Evolutionary conservation across 2,329 filamentous ascomycete genomes (phyloP).

Genomic region (Magnaporthiopsis rhizophila): DNA sequence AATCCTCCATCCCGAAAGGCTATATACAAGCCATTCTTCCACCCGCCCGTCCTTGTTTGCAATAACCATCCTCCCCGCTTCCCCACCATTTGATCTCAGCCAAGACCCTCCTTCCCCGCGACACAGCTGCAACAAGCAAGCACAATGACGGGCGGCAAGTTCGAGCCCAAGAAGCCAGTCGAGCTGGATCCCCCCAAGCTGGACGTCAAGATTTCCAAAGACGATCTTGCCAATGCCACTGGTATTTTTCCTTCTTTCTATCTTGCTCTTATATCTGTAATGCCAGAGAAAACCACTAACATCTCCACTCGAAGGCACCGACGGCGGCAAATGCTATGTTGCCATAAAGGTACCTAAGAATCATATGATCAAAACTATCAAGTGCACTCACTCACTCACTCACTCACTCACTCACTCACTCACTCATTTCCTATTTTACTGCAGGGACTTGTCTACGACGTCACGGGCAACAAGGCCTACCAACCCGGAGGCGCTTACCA

Average conservation of each 20-base stretch:
- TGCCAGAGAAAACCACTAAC: neutral
- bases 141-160: slow-evolving; percentile 51
- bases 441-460: slow-evolving; percentile 89
- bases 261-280: neutral
- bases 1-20: too few relatives aligned
- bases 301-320: slow-evolving; percentile 40
- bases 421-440: neutral
- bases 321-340: slow-evolving; percentile 59
- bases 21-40: neutral
- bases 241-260: slow-evolving; percentile 47
- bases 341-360: slow-evolving; percentile 49
- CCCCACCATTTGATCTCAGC: neutral
- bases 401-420: too few relatives aligned
- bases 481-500: slow-evolving; percentile 75
- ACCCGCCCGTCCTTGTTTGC: neutral
- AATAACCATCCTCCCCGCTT: neutral
- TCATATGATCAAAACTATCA: too few relatives aligned
- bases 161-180: slow-evolving; percentile 71
- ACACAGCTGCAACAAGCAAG: neutral
- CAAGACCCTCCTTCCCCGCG: neutral
- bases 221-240: slow-evolving; percentile 73
- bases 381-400: too few relatives aligned
- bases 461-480: slow-evolving; percentile 83
- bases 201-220: slow-evolving; percentile 71
- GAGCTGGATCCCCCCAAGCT: slow-evolving; percentile 71